Base-by-base conservation (phyloP, 1,139 yeast species). In the Pichia sp. region DNA sequence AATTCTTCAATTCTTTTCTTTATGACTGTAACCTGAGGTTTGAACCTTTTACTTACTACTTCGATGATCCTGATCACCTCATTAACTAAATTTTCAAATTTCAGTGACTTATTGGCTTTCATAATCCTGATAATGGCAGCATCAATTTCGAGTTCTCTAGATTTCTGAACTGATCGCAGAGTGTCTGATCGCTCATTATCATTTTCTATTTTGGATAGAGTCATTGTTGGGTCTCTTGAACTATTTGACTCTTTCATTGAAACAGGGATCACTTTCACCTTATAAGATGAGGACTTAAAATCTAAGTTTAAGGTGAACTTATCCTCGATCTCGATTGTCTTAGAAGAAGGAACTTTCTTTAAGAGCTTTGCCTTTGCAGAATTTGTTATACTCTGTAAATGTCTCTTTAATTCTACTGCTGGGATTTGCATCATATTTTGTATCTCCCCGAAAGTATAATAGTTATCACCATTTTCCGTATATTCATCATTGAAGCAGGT, bases 121-220 rank as follows among this genome's bases (percentile, higher is more conserved):
- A 92, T 82, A 9, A 84, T 77, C 45, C 97, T 72, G 2, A 90
- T 95, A 46, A 90, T 77, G 0, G 95, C 95, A 0, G 97, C 97
- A 57, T 86, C 94, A 3, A 85, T 72, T 56, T 82, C 87, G 46
- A 73, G 71, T 52, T 77, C 64, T 43, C 85, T 66, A 6, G 75
- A 68, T 48, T 60, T 69, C 57, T 60, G 74, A 54, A 67, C 66
- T 32, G 64, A 61, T 36, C 65, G 69, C 59, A 66, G 55, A 1
- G 73, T 73, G 43, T 60, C 64, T 23, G 65, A 53, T 52, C 79
- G 54, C 62, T 71, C 71, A 39, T 64, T 38, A 47, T 62, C 67
- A 54, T 66, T 58, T 57, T 69, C 69, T 37, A 65, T 56, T 52
- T 66, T 61, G 53, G 66, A 58, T 6, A 48, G 32, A 4, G 46